Evolutionary conservation across 1,284 basidiomycete species (phyloP), one percentile per base, ranked within the genome.

Genomic region (Papiliotrema terrestris): DNA sequence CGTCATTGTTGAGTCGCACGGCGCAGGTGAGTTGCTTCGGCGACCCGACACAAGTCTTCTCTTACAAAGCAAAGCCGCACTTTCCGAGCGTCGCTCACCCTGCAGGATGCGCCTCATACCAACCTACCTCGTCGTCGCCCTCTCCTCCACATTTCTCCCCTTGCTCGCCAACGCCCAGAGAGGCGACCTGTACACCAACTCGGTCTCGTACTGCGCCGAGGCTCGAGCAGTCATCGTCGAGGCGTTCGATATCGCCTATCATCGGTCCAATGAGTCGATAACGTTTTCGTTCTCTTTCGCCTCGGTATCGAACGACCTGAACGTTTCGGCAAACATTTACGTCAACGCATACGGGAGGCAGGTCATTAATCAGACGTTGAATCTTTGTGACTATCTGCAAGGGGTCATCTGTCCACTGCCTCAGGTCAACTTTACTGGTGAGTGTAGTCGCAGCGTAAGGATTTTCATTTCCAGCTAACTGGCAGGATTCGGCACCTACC

Each of bases 361-460:
- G 41, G 83, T 86, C 14, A 66, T 92, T 64, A 94, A 94, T 69
- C 68, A 86, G 61, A 88, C 88, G 17, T 75, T 93, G 60, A 63
- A 79, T 57, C 65, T 95, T 32, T 95, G 92, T 80, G 78, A 78
- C 52, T 80, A 89, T 42, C 80, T 93, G 26, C 73, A 78, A 55
- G 89, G 89, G 36, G 85, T 85, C n/a, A 80, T 95, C 13, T 96
- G 92, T 71, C 91, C 91, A 0, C 80, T 95, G 2, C 91, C 91
- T 1, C 81, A 83, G 66, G 88, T 91, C 79, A 88, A 91, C 68
- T 91, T 95, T 69, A 85, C 84, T 20, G 91, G 90, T 52, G 55
- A 61, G 74, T 69, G 17, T 22, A 19, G 29, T 32, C 29, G 29
- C 11, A 6, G 6, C 14, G 41, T 37, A 8, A 25, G 39, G 6